Evolutionary conservation across 768 basidiomycete genomes (phyloP).

Genomic region (Nidularia pulvinata): DNA sequence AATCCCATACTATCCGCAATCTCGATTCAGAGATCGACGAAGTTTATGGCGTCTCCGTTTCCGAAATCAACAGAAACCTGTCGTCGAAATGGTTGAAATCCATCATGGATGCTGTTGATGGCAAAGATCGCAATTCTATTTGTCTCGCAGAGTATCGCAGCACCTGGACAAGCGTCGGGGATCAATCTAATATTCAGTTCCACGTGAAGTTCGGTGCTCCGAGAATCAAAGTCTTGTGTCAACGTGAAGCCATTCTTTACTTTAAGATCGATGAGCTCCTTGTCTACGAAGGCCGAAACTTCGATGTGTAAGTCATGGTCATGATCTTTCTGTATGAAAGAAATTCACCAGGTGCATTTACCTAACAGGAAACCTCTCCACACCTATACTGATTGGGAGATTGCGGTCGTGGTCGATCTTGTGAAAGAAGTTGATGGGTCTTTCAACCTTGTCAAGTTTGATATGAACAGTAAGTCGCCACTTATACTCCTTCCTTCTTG

Average conservation of each 20-base stretch:
- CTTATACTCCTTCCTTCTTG: not conserved
- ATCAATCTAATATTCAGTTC: constrained; percentile 11
- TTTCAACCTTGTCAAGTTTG: constrained; percentile 5
- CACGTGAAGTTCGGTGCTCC: constrained; percentile 14
- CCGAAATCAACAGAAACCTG: constrained; percentile 12
- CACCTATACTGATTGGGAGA: constrained; percentile 8
- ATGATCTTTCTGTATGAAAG: not conserved
- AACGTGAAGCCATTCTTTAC: constrained; percentile 13
- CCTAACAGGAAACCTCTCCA: constrained; percentile 3
- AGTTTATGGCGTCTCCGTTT: constrained; percentile 6
- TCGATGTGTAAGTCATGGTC: constrained; percentile 4
- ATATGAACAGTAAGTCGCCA: constrained; percentile 10
- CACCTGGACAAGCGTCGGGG: constrained; percentile 6
- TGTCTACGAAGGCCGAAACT: constrained; percentile 5
- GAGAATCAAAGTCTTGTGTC: constrained; percentile 11
- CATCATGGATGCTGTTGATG: constrained; percentile 4
- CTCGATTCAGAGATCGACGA: constrained; percentile 7
- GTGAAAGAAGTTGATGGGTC: constrained; percentile 7
- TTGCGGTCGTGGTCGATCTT: constrained; percentile 12
- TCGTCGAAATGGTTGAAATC: constrained; percentile 6
- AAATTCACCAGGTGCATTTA: not conserved
- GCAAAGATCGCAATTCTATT: constrained; percentile 3
- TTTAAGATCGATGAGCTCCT: constrained; percentile 10
- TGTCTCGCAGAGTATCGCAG: constrained; percentile 10
- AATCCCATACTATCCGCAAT: constrained; percentile 7